phyloP scores from a whole-genome alignment of 371 early-diverging fungal species.

The Zychaea mexicana region DNA sequence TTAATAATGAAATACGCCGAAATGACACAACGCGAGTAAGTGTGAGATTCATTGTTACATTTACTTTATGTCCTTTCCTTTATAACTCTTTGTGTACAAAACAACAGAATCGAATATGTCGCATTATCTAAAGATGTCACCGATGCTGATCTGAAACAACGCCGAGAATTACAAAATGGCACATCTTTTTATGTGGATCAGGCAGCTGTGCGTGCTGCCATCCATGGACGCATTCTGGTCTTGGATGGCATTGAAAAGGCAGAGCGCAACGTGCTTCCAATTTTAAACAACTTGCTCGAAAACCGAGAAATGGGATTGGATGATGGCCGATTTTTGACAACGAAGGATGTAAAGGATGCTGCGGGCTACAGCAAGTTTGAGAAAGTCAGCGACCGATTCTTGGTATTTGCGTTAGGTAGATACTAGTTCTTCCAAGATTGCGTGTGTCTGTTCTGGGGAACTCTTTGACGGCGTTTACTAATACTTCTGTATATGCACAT shows the following conservation, averaged over 20 bases:
- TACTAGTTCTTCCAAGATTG: too few species aligned
- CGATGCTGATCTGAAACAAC: constrained; percentile 83
- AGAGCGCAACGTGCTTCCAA: constrained; percentile 86
- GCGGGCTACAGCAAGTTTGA: constrained; percentile 48
- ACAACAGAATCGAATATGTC: constrained; percentile 75
- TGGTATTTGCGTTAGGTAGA: constrained; percentile 80
- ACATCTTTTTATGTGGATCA: constrained; percentile 80
- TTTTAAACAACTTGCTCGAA: constrained; percentile 85
- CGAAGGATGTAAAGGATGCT: constrained; percentile 55
- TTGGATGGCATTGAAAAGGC: constrained; percentile 87
- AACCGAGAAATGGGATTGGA: constrained; percentile 89
- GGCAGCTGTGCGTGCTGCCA: constrained; percentile 81
- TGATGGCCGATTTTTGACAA: constrained; percentile 81
- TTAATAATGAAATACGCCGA: constrained; percentile 77
- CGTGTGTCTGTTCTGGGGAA: too few species aligned
- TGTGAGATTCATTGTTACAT: too few species aligned
- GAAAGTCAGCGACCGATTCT: constrained; percentile 71
- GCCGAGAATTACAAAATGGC: constrained; percentile 75
- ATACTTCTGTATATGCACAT: too few species aligned
- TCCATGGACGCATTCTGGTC: constrained; percentile 77
- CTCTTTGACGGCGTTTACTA: too few species aligned
- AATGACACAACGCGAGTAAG: constrained; percentile 61
- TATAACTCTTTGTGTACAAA: background rate
- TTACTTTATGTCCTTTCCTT: background rate
- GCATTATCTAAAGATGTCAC: constrained; percentile 79